Base-by-base conservation (phyloP, 257 asterid species). In the Rauvolfia tetraphylla region DNA sequence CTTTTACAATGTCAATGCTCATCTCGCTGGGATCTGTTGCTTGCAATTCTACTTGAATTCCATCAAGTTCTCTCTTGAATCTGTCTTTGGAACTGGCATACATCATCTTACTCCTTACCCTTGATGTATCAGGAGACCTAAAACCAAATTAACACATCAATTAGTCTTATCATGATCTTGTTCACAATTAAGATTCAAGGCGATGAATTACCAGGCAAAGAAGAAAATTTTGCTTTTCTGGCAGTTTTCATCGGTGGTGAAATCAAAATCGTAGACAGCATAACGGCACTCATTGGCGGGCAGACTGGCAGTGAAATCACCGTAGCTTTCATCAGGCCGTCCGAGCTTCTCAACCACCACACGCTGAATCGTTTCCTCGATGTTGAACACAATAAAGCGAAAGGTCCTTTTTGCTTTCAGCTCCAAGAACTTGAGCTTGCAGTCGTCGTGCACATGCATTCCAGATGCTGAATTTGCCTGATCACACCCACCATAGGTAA, bases 161-260 rank as follows among this genome's bases (percentile, higher is more conserved):
- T n/a, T n/a, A n/a, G n/a, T n/a, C n/a, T n/a, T n/a, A n/a, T n/a
- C n/a, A n/a, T n/a, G n/a, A n/a, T n/a, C n/a, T n/a, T n/a, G n/a
- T n/a, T n/a, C n/a, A n/a, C n/a, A 41, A 41, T 41, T 6, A 49
- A 2, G 2, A 38, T 33, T 54, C 8, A 20, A 18, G 11, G 25
- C 8, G 15, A 27, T 38, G 1, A 46, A 23, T n/a, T 79, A 90
- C 98, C 96, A 91, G 23, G 98, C 96, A 20, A 89, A 74, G 62
- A 91, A 93, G 93, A 85, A 87, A 67, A 89, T 90, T 91, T 93
- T 93, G 97, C 96, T 90, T 88, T 91, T 93, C 84, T 93, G 98
- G 87, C 90, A 84, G 71, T 91, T 93, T 70, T 93, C 97, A 7
- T 78, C 70, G 53, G 98, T 93, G 83, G 74, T 84, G 88, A 93